Evolutionary conservation across 2,329 filamentous ascomycete genomes (phyloP), one percentile per base, ranked within the genome.

Genomic region (Metarhizium guizhouense): DNA sequence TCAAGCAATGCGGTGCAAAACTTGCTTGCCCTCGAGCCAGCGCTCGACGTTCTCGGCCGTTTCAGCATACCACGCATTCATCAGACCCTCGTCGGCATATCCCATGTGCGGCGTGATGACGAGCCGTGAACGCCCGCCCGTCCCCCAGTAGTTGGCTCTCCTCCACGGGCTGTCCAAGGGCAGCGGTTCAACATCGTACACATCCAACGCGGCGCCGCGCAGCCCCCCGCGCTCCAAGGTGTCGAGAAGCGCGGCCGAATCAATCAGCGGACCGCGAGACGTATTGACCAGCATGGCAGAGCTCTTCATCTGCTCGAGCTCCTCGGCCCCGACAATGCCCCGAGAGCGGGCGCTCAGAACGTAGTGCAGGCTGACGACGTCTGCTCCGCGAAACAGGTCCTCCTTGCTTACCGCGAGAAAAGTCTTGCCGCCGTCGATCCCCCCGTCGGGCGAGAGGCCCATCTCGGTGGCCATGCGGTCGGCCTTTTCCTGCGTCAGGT

Each of bases 101-200:
- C 86, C 87, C 79, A 87, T 88, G 67, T 91, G 87, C 47, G 87
- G 87, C 52, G 83, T 86, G 59, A 88, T 65, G 16, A 90, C 61
- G 2, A 89, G 78, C 56, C 79, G 74, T 51, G 79, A 82, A 51
- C 80, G 78, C 5, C 83, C 83, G 40, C 80, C 71, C 40, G 69
- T 66, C 4, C 84, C 84, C 85, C 87, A 90, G 40, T 73, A 68
- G 8, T 78, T 82, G 10, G 75, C 81, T 36, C 34, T 36, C 52
- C 85, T 76, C 88, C 88, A 92, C 20, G 74, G 74, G 63, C 85
- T 89, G 52, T 86, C 78, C 7, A 66, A 62, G 0, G 83, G 82
- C 57, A 93, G 68, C 3, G 88, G 88, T 67, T 92, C 88, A 8
- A 82, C 71, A 54, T 87, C 82, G 66, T 87, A 92, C 1, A 91